Percentiles rank a stretch among this genome's conserved stretches.
These are phyloP conservation scores for Colletotrichum australisinense DNA, from an alignment of 2,329 filamentous ascomycete species.

Conservation along the genomic window DNA sequence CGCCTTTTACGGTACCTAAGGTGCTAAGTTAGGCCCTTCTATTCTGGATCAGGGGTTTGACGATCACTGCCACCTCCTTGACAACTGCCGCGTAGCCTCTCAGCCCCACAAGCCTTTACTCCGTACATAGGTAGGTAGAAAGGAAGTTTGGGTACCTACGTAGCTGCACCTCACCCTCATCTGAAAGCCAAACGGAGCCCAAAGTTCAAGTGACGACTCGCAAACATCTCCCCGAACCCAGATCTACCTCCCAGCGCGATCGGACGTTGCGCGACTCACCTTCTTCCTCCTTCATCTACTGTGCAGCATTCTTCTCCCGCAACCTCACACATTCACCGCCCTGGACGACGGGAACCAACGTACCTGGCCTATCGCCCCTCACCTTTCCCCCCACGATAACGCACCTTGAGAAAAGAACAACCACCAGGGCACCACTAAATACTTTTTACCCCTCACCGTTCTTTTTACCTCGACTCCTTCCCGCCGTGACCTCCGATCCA, in stretches of 20 bases:
- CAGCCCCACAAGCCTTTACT: background rate
- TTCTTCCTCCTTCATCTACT: background rate
- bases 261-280: background rate
- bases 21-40: too few relatives aligned
- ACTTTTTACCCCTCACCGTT: background rate
- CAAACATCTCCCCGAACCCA: slow-evolving; percentile 6
- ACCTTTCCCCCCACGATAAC: background rate
- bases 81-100: slow-evolving; percentile 7
- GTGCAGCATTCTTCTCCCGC: background rate
- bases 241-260: background rate
- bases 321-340: background rate
- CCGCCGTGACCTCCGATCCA: background rate
- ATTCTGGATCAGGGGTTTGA: slow-evolving; percentile 30
- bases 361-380: background rate
- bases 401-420: background rate
- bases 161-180: background rate
- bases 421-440: background rate
- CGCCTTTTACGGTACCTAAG: too few relatives aligned
- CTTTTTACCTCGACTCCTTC: background rate
- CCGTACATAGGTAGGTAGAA: too few relatives aligned
- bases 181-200: background rate
- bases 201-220: background rate
- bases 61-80: slow-evolving; percentile 41
- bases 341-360: background rate
- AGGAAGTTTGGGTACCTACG: background rate